A percentile compares a stretch with the other conserved stretches of the same genome.
phyloP scores from a whole-genome alignment of 129 eudicot genomes.

The Artemisia argyi region DNA sequence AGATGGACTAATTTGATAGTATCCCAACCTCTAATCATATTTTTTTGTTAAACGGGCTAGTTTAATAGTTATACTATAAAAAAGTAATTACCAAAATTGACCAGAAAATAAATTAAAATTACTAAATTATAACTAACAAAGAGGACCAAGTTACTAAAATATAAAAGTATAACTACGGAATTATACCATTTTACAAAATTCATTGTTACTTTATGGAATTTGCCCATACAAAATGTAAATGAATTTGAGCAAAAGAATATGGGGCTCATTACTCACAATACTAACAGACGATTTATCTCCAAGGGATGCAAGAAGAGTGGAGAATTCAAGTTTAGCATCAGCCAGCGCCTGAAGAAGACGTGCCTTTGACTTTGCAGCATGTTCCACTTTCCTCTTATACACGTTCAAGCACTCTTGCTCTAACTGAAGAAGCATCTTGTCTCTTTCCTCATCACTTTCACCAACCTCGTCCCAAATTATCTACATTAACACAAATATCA shows the following conservation, averaged over 20 bases:
- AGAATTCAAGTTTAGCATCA: conserved; percentile 74
- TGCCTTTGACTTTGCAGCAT: conserved; percentile 74
- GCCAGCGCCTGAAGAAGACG: conserved; percentile 84
- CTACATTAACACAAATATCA: conserved; percentile 42
- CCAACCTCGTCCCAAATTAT: conserved; percentile 99
- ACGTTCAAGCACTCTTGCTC: conserved; percentile 97
- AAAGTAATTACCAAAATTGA: too few species aligned
- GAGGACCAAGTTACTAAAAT: too few species aligned
- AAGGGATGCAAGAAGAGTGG: conserved; percentile 73
- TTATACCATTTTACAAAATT: too few species aligned
- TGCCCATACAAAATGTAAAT: background rate
- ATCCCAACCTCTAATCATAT: too few species aligned
- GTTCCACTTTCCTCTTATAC: conserved; percentile 90
- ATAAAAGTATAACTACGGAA: too few species aligned
- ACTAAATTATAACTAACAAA: too few species aligned
- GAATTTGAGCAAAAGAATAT: background rate
- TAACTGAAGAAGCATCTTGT: conserved; percentile 87
- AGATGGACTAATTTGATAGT: too few species aligned
- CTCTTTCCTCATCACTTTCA: conserved; percentile 86
- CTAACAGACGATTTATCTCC: conserved; percentile 66
- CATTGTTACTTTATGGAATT: too few species aligned
- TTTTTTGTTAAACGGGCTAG: too few species aligned
- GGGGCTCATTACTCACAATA: conserved; percentile 50
- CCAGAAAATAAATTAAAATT: too few species aligned
- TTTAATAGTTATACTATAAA: too few species aligned